Evolutionary conservation across 805 yeast genomes (phyloP).

Genomic region (Myxozyma geophila): DNA sequence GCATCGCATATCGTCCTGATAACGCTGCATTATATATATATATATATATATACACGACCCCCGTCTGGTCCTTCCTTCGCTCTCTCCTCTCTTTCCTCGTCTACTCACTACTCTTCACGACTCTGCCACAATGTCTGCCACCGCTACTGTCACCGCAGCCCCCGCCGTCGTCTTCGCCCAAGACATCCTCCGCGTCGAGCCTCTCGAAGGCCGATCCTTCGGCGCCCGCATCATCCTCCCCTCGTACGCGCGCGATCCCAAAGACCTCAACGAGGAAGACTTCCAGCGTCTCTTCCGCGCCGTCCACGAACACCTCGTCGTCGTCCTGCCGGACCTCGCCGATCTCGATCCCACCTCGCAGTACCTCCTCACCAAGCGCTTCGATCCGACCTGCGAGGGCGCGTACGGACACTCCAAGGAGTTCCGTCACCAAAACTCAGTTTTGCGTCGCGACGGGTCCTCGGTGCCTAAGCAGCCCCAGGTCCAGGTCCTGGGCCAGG

Average conservation of each 20-base stretch:
- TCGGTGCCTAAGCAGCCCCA: slow-evolving; percentile 84
- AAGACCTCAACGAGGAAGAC: slow-evolving; percentile 65
- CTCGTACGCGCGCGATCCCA: slow-evolving; percentile 72
- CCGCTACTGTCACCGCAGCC: slow-evolving; percentile 24
- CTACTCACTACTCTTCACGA: neutral
- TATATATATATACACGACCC: neutral
- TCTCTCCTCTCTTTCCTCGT: neutral
- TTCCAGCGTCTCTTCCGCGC: slow-evolving; percentile 66
- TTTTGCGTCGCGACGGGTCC: slow-evolving; percentile 77
- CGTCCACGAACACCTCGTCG: slow-evolving; percentile 68
- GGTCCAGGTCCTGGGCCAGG: slow-evolving; percentile 89
- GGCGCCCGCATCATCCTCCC: slow-evolving; percentile 76
- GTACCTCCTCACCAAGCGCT: slow-evolving; percentile 71
- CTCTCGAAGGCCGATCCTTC: slow-evolving; percentile 58
- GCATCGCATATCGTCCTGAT: neutral
- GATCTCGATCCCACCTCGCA: slow-evolving; percentile 74
- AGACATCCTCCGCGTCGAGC: slow-evolving; percentile 46
- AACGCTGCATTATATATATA: neutral
- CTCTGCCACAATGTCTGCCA: slow-evolving; percentile 25
- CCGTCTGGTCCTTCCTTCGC: neutral
- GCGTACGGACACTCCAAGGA: slow-evolving; percentile 87
- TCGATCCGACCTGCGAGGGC: slow-evolving; percentile 73
- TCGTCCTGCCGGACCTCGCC: slow-evolving; percentile 75
- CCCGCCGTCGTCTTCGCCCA: slow-evolving; percentile 8
- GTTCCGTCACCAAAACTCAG: slow-evolving; percentile 65